These are phyloP conservation scores for Dothistroma septosporum DNA, from an alignment of 2,329 filamentous ascomycete species.

Conservation along the genomic window DNA sequence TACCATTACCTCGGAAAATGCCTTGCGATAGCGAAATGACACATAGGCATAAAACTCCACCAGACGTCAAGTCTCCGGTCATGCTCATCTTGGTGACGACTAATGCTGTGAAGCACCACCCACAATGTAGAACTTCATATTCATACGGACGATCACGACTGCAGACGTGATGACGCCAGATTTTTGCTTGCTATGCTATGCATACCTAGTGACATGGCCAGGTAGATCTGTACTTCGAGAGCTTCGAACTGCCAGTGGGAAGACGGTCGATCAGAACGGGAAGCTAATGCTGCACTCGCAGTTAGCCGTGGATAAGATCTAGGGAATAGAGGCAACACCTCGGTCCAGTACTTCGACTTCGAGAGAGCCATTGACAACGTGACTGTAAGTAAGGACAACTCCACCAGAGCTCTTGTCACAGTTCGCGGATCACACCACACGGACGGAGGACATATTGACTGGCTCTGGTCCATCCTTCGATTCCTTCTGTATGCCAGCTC, in stretches of 20 bases:
- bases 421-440: constrained; percentile 38
- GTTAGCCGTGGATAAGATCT: constrained; percentile 43
- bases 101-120: not conserved
- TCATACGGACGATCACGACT: not conserved
- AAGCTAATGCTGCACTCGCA: constrained; percentile 52
- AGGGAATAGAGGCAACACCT: constrained; percentile 35
- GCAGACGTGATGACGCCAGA: not conserved
- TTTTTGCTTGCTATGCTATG: not conserved
- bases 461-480: constrained; percentile 54
- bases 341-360: constrained; percentile 45
- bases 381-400: constrained; percentile 41
- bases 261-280: constrained; percentile 37
- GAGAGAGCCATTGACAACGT: constrained; percentile 51
- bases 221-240: constrained; percentile 26
- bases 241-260: constrained; percentile 38
- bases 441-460: constrained; percentile 41
- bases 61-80: not conserved
- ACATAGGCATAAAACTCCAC: not conserved
- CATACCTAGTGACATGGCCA: not conserved
- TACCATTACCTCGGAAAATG: not conserved
- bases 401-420: constrained; percentile 45
- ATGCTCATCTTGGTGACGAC: not conserved
- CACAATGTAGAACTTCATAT: not conserved
- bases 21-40: not conserved
- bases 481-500: constrained; percentile 59